Evolutionary conservation across 768 basidiomycete species (phyloP), one percentile per base, ranked within the genome.

Genomic region (Lactarius quietus): DNA sequence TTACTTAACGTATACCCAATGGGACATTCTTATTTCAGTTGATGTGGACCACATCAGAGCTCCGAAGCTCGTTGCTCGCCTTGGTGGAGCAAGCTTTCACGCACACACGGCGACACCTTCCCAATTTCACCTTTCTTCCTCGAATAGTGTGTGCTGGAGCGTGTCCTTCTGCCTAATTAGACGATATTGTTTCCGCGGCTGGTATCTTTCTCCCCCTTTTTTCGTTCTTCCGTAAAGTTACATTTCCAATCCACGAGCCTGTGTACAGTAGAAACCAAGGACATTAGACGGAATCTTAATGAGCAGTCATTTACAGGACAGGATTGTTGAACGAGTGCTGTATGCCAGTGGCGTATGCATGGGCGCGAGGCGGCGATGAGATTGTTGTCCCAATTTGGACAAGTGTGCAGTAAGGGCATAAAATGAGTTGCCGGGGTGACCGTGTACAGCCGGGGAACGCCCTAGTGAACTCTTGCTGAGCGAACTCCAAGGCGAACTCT

Each of bases 201-300:
- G n/a, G 28, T n/a, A 18, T 31, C 33, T 39, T 36, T 39, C 36
- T 20, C 31, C 18, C 36, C 12, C 36, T 51, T 28, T 10, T 17
- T 15, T n/a, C 18, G 15, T 45, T 45, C 7, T 18, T 53, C 35
- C 17, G 35, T 43, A 18, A 36, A 52, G 26, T 20, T 18, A 23
- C 31, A 10, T n/a, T 35, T 18, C 45, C 45, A 45, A 45, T n/a
- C n/a, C n/a, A n/a, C n/a, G n/a, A n/a, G n/a, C n/a, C n/a, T n/a
- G n/a, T n/a, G 43, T 20, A 28, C 39, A 48, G 6, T 9, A 48
- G 35, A 45, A 59, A 45, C 58, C 29, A 36, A 61, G 26, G 35
- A 53, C 18, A 17, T 36, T 61, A 52, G 41, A 45, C 35, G 9
- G 52, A 52, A 61, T 61, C 4, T 45, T n/a, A 60, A 53, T n/a